phyloP scores from a whole-genome alignment of 768 basidiomycete genomes.

The Tylopilus sp. region DNA sequence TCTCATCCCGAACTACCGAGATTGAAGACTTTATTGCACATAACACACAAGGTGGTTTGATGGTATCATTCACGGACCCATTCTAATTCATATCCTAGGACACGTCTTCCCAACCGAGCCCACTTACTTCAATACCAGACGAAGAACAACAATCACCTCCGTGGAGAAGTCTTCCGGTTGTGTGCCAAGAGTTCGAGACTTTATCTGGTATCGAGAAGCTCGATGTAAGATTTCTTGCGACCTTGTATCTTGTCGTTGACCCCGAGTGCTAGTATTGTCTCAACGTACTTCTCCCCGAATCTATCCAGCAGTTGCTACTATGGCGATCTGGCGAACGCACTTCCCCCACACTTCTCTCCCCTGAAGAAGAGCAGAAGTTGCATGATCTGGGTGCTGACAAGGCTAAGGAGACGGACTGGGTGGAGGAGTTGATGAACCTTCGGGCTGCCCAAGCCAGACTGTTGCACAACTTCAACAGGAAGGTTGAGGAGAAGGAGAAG shows the following conservation, averaged over 20 bases:
- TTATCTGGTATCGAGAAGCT: constrained; percentile 47
- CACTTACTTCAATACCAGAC: constrained; percentile 18
- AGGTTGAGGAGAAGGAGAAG: constrained; percentile 21
- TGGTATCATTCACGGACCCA: background rate
- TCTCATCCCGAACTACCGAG: constrained; percentile 23
- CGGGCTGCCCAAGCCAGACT: constrained; percentile 39
- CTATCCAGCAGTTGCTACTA: constrained; percentile 67
- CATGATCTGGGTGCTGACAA: constrained; percentile 47
- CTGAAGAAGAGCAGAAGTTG: constrained; percentile 53
- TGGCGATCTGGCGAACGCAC: constrained; percentile 65
- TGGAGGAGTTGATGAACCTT: constrained; percentile 52
- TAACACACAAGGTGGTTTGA: constrained; percentile 10
- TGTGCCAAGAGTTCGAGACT: constrained; percentile 43
- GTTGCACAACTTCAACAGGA: constrained; percentile 32
- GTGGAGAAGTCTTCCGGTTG: constrained; percentile 20
- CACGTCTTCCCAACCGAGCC: constrained; percentile 16
- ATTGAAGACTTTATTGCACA: constrained; percentile 9
- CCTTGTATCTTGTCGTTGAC: background rate
- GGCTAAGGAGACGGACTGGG: constrained; percentile 62
- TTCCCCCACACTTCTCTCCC: constrained; percentile 44
- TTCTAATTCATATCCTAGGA: constrained; percentile 14
- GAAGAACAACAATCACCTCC: constrained; percentile 1
- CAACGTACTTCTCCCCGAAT: constrained; percentile 69
- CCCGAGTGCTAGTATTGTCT: constrained; percentile 54
- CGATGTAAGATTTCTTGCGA: constrained; percentile 37